Base-by-base conservation (phyloP, 164 flowering plant genomes). In the Houttuynia cordata region DNA sequence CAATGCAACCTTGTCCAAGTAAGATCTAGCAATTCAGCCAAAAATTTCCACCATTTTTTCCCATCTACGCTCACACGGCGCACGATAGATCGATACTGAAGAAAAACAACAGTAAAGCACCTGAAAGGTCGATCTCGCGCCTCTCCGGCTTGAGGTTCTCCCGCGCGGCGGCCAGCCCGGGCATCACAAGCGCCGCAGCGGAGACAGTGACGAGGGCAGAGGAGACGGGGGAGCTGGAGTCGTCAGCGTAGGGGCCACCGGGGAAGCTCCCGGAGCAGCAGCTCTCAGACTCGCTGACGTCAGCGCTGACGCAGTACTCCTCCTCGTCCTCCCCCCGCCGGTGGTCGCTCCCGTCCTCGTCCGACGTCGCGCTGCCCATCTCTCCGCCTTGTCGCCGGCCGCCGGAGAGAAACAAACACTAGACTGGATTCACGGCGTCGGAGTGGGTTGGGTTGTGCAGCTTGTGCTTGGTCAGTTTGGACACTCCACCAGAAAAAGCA, bases 201-300 rank as follows among this genome's bases (percentile, higher is more conserved):
- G 62, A 73, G 23, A 54, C 69, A 17, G 42, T 62, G 10, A 60
- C 62, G 18, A 60, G 64, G 19, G 82, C 64, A 20, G 82, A 73
- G n/a, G 81, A 67, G 9, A 74, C 53, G 12, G 65, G 22, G 34
- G 81, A 77, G 53, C 63, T 68, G 15, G 80, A 76, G 9, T 61
- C 73, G 9, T 20, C 62, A 62, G 51, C 74, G 42, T 61, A 68
- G 0, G 70, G 70, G 41, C 62, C 62, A 34, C 71, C 68, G 30
- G 80, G 72, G 54, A 70, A 76, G 41, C 80, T 64, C 6, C 37
- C 37, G 37, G 6, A 30, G 57, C 76, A 30, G 57, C 76, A 75
- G 56, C 83, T 81, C 74, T 85, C 91, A 23, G 83, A 81, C 66
- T 81, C 91, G 65, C 91, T 85, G 45, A 81, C 79, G 64, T 84